Conservation (phyloP, 306 rosid species). For the Trichosanthes cucumerina region DNA sequence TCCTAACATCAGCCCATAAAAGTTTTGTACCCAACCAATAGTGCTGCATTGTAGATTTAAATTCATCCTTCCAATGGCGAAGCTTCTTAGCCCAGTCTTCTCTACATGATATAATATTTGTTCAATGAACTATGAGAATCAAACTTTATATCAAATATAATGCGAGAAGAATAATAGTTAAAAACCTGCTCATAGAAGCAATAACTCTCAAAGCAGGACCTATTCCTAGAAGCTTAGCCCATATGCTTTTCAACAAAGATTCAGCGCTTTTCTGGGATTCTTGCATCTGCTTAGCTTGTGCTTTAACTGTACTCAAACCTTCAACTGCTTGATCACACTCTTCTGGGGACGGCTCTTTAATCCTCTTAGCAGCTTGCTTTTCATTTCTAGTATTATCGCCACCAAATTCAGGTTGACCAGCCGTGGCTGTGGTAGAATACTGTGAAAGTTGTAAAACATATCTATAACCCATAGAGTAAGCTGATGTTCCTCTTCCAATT, state of each 20-base stretch:
- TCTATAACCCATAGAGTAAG: constrained; percentile 20
- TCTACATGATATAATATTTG: constrained; percentile 25
- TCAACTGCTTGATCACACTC: constrained; percentile 94
- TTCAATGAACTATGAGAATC: constrained; percentile 8
- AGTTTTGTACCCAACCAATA: constrained; percentile 92
- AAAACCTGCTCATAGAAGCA: constrained; percentile 83
- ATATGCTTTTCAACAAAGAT: constrained; percentile 33
- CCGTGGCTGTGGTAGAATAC: constrained; percentile 36
- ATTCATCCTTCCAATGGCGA: constrained; percentile 66
- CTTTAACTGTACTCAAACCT: constrained; percentile 75
- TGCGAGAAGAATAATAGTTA: not conserved
- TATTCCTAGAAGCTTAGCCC: constrained; percentile 65
- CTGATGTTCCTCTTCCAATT: constrained; percentile 12
- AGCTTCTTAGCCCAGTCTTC: constrained; percentile 93
- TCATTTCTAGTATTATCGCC: constrained; percentile 23
- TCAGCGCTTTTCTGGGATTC: constrained; percentile 38
- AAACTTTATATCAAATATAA: constrained; percentile 11
- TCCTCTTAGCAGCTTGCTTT: constrained; percentile 32
- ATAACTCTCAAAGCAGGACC: constrained; percentile 81
- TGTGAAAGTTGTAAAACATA: constrained; percentile 32
- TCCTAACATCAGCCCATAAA: constrained; percentile 77
- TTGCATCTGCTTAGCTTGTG: constrained; percentile 66
- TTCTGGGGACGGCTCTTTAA: constrained; percentile 80
- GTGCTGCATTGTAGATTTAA: constrained; percentile 69
- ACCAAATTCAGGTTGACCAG: constrained; percentile 28